Evolutionary conservation across 441 rosid species (phyloP).

Genomic region (Populus hybrid): DNA sequence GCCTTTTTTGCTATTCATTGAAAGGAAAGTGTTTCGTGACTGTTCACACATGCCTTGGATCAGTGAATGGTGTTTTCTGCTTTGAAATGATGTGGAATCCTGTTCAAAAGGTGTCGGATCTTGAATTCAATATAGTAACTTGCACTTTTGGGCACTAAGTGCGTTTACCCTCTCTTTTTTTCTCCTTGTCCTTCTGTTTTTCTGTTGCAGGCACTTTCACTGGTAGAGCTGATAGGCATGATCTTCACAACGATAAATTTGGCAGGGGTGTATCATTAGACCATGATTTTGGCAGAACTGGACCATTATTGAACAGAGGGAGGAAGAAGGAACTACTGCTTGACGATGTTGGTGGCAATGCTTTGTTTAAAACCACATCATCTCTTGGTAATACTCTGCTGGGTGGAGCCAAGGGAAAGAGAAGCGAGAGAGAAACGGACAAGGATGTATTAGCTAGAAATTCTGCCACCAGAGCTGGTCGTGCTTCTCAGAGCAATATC

Average conservation of each 20-base stretch:
- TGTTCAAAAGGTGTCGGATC: background rate
- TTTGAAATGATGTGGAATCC: background rate
- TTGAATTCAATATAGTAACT: background rate
- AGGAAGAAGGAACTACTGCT: conserved; percentile 53
- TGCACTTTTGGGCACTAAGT: background rate
- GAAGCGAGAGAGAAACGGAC: conserved; percentile 57
- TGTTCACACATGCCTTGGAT: background rate
- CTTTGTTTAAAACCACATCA: conserved; percentile 36
- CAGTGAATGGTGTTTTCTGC: conserved; percentile 4
- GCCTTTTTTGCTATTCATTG: background rate
- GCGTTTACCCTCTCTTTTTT: background rate
- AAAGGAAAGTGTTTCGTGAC: background rate
- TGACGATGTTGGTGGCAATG: conserved; percentile 46
- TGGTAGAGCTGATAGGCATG: conserved; percentile 23
- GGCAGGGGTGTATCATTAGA: conserved; percentile 24
- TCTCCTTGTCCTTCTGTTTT: background rate
- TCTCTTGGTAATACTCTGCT: conserved; percentile 27
- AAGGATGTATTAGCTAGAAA: conserved; percentile 27
- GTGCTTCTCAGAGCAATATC: conserved; percentile 21
- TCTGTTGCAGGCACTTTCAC: conserved; percentile 27
- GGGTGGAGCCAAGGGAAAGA: conserved; percentile 56
- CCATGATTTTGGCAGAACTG: conserved; percentile 37
- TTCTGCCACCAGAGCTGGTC: conserved; percentile 34
- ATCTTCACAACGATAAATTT: conserved; percentile 20
- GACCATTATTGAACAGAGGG: conserved; percentile 40